Base-by-base conservation (phyloP, 2,329 filamentous ascomycete species). In the Parastagonospora avenae region DNA sequence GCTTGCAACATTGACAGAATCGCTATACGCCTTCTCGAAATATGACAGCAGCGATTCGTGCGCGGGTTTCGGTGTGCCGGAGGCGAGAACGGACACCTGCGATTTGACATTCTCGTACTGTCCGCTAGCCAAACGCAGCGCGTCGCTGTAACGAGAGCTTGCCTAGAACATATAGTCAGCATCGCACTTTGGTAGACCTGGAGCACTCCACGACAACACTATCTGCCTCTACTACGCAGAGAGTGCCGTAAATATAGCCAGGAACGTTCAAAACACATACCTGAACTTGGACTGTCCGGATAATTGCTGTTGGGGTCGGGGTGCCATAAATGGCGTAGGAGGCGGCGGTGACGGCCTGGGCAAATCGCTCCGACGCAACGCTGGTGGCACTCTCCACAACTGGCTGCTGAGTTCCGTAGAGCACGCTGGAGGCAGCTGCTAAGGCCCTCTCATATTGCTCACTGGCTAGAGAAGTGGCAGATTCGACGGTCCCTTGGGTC, bases 21-120 rank as follows among this genome's bases (percentile, higher is more conserved):
- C 82, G 30, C 87, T 86, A 66, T 91, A 92, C 1, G 83, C 87
- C 5, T 79, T 81, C 8, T 87, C 86, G 8, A 89, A 83, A 0
- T 88, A 89, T 8, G 86, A 82, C 10, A 90, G 76, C 68, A 91
- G 82, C 54, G 90, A 79, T 60, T 90, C 79, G 54, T 91, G 86
- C 4, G 84, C 80, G 7, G 89, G 88, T 64, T 88, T 83, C 1
- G 87, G 84, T 19, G 85, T 85, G 29, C 88, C 88, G 27, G 83
- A 85, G 33, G 91, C 81, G 62, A 90, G 83, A 4, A 79, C 82
- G 1, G 87, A 90, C 2, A 89, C 79, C 24, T 84, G 79, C 1
- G 87, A 87, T 62, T 86, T 84, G 8, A 88, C 89, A 16, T 84
- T 84, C 30, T 67, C 62, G 60, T 90, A 90, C 46, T 88, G 85